These are phyloP conservation scores for Flaveria sonorensis DNA, from an alignment of 129 eudicot genomes.

Conservation along the genomic window DNA sequence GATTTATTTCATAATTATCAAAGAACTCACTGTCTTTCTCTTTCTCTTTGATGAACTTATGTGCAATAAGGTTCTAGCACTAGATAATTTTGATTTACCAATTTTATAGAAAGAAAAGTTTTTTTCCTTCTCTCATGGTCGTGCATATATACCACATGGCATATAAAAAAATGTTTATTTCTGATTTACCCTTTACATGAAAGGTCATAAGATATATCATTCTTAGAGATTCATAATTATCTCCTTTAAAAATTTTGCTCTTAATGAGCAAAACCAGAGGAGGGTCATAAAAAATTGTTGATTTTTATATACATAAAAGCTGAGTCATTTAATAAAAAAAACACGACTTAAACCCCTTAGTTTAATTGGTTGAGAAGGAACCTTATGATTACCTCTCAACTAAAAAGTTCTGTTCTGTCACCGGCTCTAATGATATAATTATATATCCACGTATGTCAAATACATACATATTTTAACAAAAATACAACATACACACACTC, in stretches of 20 bases:
- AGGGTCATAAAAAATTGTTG: no score
- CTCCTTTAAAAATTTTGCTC: constrained; percentile 10
- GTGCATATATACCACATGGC: constrained; percentile 19
- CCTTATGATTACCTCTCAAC: no score
- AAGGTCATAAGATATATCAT: constrained; percentile 24
- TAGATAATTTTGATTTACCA: background rate
- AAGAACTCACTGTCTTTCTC: background rate
- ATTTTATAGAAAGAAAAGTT: constrained; percentile 26
- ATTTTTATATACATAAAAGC: no score
- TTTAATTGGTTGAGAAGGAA: no score
- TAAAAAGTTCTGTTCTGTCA: no score
- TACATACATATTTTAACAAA: no score
- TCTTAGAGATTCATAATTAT: constrained; percentile 31
- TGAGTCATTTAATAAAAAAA: no score
- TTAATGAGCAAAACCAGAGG: background rate
- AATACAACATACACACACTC: no score
- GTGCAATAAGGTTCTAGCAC: constrained; percentile 1
- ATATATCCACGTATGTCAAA: no score
- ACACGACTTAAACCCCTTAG: no score
- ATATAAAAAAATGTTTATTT: constrained; percentile 26
- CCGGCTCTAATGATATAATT: no score
- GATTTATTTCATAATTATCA: constrained; percentile 12
- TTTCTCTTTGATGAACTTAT: background rate
- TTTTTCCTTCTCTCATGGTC: constrained; percentile 8
- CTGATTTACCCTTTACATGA: constrained; percentile 25